These are phyloP conservation scores for Kondoa subrosea DNA, from an alignment of 768 basidiomycete species.

Conservation along the genomic window DNA sequence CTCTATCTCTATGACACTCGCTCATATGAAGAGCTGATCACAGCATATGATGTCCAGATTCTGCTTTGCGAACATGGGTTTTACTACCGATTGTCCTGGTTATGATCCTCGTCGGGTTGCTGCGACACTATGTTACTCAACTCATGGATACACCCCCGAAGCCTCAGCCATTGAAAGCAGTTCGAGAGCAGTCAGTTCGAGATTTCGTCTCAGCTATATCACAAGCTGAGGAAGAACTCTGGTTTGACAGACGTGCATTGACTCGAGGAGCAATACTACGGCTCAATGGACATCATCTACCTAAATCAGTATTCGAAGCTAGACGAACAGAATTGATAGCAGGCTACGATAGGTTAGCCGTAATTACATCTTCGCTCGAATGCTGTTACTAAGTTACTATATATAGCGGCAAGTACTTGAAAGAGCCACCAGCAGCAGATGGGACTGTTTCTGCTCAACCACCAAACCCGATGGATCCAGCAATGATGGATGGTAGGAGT, in stretches of 20 bases:
- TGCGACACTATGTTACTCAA: constrained; percentile 78
- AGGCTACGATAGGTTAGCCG: constrained; percentile 21
- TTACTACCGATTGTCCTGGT: constrained; percentile 14
- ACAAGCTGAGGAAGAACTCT: background rate
- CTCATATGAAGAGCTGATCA: background rate
- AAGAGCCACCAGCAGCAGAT: constrained; percentile 55
- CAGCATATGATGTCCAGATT: constrained; percentile 14
- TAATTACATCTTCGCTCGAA: constrained; percentile 5
- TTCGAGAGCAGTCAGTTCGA: constrained; percentile 59
- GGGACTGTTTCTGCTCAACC: constrained; percentile 38
- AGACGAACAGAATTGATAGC: constrained; percentile 29
- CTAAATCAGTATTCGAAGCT: constrained; percentile 31
- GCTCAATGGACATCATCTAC: constrained; percentile 18
- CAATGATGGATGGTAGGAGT: constrained; percentile 94
- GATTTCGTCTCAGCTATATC: background rate
- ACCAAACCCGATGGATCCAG: constrained; percentile 76
- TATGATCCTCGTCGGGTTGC: constrained; percentile 48
- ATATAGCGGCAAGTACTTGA: constrained; percentile 59
- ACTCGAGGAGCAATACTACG: constrained; percentile 22
- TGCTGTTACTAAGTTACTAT: background rate
- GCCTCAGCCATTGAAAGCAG: constrained; percentile 53
- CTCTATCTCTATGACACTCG: background rate
- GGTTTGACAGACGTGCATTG: constrained; percentile 19
- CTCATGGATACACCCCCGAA: constrained; percentile 71
- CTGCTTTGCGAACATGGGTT: constrained; percentile 15